Conservation (phyloP, 495 filamentous ascomycete genomes). For the Daldinia loculata region DNA sequence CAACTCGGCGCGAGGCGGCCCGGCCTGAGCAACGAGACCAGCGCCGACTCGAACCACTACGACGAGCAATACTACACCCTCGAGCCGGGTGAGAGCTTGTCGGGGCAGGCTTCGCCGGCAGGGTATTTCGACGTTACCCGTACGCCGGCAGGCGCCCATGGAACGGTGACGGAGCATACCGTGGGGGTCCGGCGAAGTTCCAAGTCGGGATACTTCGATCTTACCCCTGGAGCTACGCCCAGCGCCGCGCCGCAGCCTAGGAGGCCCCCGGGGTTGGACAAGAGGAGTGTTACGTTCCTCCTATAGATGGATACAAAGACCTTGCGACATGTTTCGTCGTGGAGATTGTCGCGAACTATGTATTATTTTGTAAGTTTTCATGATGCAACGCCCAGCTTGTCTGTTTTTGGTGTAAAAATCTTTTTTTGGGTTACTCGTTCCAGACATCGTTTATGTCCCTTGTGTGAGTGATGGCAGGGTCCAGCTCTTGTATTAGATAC, state of each 20-base stretch:
- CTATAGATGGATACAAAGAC: not conserved
- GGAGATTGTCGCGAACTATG: no score
- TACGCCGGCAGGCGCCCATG: conserved; percentile 5
- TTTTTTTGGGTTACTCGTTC: no score
- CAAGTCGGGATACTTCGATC: conserved; percentile 12
- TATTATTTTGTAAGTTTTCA: no score
- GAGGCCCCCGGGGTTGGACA: not conserved
- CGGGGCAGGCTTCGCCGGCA: not conserved
- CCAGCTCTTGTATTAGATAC: not conserved
- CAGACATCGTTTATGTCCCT: no score
- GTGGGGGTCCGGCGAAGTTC: no score
- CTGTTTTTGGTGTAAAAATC: no score
- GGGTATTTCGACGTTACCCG: conserved; percentile 20
- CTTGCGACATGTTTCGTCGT: no score
- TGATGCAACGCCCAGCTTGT: no score
- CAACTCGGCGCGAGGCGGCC: conserved; percentile 12
- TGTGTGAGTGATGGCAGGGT: not conserved
- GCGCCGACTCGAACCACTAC: conserved; percentile 4
- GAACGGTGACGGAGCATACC: conserved; percentile 22
- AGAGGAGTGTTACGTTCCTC: conserved; percentile 32
- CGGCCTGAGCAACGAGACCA: conserved; percentile 19
- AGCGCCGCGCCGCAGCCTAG: conserved; percentile 8
- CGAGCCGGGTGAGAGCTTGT: conserved; percentile 17
- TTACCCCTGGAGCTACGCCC: conserved; percentile 4
- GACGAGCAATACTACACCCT: conserved; percentile 30